phyloP scores from a whole-genome alignment of 108 stramenopile species.

The Nitzschia sp. region DNA sequence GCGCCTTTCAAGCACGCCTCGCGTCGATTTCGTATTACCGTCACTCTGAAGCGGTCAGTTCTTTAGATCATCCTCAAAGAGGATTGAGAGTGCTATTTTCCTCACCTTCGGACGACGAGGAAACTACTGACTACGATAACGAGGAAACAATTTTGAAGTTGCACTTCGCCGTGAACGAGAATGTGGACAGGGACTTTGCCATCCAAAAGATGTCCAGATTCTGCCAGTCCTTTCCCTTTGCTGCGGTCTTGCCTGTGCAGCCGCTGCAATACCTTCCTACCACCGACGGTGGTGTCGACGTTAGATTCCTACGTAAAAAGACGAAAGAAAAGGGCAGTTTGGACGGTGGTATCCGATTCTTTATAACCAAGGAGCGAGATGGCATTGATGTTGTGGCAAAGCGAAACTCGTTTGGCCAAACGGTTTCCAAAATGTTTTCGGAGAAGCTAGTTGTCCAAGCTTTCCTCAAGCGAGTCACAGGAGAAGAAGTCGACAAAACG shows the following conservation, averaged over 20 bases:
- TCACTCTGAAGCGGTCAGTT: too few species aligned
- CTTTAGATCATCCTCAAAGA: too few species aligned
- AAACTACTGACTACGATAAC: constrained; percentile 8
- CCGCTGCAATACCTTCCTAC: constrained; percentile 77
- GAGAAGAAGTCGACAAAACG: constrained; percentile 9
- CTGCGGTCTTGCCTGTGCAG: constrained; percentile 77
- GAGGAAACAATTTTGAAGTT: constrained; percentile 30
- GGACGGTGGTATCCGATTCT: constrained; percentile 81
- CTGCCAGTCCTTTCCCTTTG: constrained; percentile 76
- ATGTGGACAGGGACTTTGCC: constrained; percentile 2
- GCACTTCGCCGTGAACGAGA: constrained; percentile 7
- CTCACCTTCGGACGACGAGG: neutral
- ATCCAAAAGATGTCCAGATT: constrained; percentile 38
- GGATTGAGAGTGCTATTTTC: too few species aligned
- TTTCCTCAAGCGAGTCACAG: constrained; percentile 53
- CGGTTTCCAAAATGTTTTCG: constrained; percentile 66
- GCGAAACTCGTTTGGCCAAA: constrained; percentile 71
- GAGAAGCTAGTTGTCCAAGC: constrained; percentile 65
- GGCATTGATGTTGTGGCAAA: constrained; percentile 52
- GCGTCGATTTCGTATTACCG: too few species aligned
- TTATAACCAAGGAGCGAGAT: constrained; percentile 23
- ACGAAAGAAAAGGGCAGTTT: constrained; percentile 61
- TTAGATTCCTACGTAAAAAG: constrained; percentile 76
- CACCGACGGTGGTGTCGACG: constrained; percentile 56
- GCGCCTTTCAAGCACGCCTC: too few species aligned